These are phyloP conservation scores for Thalassiosira exigua DNA, from an alignment of 352 stramenopile genomes.

Conservation along the genomic window DNA sequence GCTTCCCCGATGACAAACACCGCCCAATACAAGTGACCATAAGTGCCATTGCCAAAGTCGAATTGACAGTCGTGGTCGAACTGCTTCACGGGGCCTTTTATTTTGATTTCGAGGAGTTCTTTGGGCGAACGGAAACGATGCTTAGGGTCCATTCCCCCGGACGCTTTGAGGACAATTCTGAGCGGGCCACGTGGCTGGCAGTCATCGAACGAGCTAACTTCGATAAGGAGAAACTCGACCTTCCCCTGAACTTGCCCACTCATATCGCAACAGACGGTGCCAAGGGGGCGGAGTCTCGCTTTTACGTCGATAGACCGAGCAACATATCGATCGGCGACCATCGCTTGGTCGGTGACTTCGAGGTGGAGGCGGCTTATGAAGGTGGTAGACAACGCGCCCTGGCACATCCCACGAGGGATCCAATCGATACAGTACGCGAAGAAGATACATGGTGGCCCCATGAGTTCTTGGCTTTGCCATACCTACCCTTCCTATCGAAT, in stretches of 20 bases:
- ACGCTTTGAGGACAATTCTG: conserved; percentile 60
- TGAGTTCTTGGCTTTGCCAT: conserved; percentile 86
- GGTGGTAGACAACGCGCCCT: conserved; percentile 2
- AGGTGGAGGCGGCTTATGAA: conserved; percentile 2
- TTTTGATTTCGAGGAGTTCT: conserved; percentile 88
- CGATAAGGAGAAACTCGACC: conserved; percentile 82
- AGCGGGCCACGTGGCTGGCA: conserved; percentile 77
- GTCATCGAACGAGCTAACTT: conserved; percentile 88
- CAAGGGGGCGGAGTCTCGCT: conserved; percentile 86
- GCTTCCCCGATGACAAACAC: conserved; percentile 96
- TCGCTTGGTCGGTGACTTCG: conserved; percentile 9
- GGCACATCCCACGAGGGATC: conserved; percentile 25
- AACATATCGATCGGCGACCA: conserved; percentile 91
- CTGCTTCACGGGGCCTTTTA: conserved; percentile 94
- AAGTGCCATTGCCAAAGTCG: conserved; percentile 84
- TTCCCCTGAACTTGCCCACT: conserved; percentile 94
- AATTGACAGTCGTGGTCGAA: conserved; percentile 92
- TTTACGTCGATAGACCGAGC: conserved; percentile 90
- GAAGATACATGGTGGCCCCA: conserved; percentile 35
- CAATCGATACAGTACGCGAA: conserved; percentile 32
- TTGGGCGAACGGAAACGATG: conserved; percentile 88
- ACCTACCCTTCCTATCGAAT: conserved; percentile 96
- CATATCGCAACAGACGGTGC: conserved; percentile 36
- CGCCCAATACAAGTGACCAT: conserved; percentile 91
- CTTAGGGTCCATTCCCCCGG: conserved; percentile 90